Evolutionary conservation across 176 grass and related monocot genomes (phyloP).

Genomic region (Triticum urartu): DNA sequence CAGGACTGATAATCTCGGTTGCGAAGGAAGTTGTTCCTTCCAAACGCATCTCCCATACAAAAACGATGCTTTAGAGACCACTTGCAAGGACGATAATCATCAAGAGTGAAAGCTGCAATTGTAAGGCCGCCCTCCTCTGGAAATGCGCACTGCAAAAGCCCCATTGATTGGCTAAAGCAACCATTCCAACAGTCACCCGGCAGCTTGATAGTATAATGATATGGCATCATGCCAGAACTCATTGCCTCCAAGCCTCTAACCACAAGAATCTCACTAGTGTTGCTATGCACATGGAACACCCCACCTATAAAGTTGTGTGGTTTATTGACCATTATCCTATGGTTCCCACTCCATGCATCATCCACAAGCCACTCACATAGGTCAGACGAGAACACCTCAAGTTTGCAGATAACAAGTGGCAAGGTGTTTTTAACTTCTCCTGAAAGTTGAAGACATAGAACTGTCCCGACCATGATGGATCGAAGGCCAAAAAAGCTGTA

Average conservation of each 20-base stretch:
- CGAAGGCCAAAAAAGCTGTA: conserved; percentile 7
- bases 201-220: neutral
- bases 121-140: neutral
- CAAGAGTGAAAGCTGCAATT: conserved; percentile 20
- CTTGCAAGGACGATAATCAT: neutral
- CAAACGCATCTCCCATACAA: conserved; percentile 22
- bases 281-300: neutral
- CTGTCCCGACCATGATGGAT: conserved; percentile 23
- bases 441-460: conserved; percentile 39
- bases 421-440: neutral
- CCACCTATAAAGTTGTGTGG: neutral
- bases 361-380: neutral
- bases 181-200: neutral
- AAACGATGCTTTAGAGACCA: conserved; percentile 24
- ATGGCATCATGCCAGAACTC: neutral
- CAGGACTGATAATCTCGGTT: neutral
- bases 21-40: neutral
- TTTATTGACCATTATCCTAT: neutral
- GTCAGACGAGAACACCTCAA: conserved; percentile 14
- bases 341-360: neutral
- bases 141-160: conserved; percentile 23
- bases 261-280: neutral
- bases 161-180: conserved; percentile 25
- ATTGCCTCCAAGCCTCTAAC: neutral
- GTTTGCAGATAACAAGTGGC: neutral